Conservation (phyloP, 176 grass and related monocot species). For the Tillandsia leiboldiana region DNA sequence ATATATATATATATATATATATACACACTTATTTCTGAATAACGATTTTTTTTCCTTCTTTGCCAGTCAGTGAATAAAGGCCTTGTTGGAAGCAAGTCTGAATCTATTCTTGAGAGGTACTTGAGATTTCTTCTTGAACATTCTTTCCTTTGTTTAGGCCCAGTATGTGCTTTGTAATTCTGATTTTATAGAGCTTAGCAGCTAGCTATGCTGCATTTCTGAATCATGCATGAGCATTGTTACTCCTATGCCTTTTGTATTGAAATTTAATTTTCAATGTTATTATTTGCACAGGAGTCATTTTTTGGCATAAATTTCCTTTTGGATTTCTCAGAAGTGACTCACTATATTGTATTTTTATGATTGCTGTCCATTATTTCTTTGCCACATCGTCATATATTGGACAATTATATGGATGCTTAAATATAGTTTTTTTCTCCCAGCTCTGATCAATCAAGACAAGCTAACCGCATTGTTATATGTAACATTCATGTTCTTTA, state of each 20-base stretch:
- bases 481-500: constrained; percentile 95
- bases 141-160: neutral
- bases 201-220: no score
- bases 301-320: no score
- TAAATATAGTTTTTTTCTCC: constrained; percentile 15
- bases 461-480: constrained; percentile 54
- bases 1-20: neutral
- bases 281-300: neutral
- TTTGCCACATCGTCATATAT: neutral
- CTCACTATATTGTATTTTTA: neutral
- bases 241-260: neutral
- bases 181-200: no score
- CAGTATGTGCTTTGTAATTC: neutral
- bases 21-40: constrained; percentile 11
- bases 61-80: constrained; percentile 37
- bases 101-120: constrained; percentile 48
- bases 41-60: constrained; percentile 20
- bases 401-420: neutral
- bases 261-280: neutral
- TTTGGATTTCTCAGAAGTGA: no score
- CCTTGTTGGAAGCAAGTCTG: constrained; percentile 33
- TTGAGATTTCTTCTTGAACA: constrained; percentile 10
- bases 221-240: no score
- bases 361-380: neutral
- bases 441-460: constrained; percentile 29